phyloP scores from a whole-genome alignment of 345 rosid genomes.

The Pseudoturritis turrita region DNA sequence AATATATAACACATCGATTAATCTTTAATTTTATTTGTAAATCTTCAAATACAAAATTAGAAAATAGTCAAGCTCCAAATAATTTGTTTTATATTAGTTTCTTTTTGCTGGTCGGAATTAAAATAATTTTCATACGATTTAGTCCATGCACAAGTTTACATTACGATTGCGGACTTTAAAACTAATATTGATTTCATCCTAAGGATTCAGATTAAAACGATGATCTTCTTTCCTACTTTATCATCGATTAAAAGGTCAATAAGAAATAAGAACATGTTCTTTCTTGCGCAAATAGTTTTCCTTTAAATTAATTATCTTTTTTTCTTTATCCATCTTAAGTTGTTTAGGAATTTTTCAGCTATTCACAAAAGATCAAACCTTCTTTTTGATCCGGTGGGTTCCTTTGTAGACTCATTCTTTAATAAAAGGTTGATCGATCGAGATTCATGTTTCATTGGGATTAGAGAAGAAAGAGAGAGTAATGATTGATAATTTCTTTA shows the following conservation, averaged over 20 bases:
- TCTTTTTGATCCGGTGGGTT: slow-evolving; percentile 24
- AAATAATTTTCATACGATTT: neutral
- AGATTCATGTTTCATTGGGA: slow-evolving; percentile 37
- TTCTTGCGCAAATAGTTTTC: slow-evolving; percentile 5
- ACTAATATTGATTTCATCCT: neutral
- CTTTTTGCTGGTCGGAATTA: neutral
- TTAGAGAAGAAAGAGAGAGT: slow-evolving; percentile 32
- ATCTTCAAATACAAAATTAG: too few species aligned
- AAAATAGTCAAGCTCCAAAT: neutral
- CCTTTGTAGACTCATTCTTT: slow-evolving; percentile 11
- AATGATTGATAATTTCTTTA: slow-evolving; percentile 28
- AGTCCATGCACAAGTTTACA: neutral
- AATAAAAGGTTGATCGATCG: slow-evolving; percentile 24
- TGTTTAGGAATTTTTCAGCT: slow-evolving; percentile 1
- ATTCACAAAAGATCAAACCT: slow-evolving; percentile 16
- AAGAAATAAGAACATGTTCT: neutral
- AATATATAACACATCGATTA: too few species aligned
- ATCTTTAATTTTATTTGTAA: too few species aligned
- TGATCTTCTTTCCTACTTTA: neutral
- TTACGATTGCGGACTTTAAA: neutral
- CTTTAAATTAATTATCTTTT: neutral
- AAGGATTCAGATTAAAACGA: neutral
- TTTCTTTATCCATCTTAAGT: neutral
- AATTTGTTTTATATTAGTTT: neutral
- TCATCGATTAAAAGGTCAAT: neutral